Evolutionary conservation across 1,284 basidiomycete genomes (phyloP), one percentile per base, ranked within the genome.

Genomic region (Mycena sp.): DNA sequence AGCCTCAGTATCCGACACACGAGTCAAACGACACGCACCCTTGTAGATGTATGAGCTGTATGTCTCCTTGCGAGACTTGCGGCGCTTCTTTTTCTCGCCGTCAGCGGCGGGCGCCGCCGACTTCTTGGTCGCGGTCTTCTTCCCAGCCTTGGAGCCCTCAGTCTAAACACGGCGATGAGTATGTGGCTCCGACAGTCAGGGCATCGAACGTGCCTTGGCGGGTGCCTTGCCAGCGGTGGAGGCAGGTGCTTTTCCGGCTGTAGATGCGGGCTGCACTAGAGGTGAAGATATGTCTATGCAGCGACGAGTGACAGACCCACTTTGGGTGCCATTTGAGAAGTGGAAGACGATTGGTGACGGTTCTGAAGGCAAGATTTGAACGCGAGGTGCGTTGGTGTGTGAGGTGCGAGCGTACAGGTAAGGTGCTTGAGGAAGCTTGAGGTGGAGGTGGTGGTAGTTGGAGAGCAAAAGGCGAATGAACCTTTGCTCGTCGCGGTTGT

Each of bases 21-120:
- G 28, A 30, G 21, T 14, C 43, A 9, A 30, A 21, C n/a, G 45
- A 43, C 19, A 46, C 85, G 63, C 65, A 91, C 92, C 91, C 79
- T 95, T 96, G 87, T 96, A 96, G 78, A 96, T 95, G 84, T 96
- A 96, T 5, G 94, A 95, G 57, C 92, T 92, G 85, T 95, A 96
- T 17, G 94, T 95, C 83, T 96, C 94, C 87, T 92, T 94, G 78
- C 92, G 84, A 65, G 89, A 79, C 85, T 95, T 96, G 84, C 91
- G 92, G 80, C 92, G 85, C 83, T 91, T 91, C 89, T 95, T 95
- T 90, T 96, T 95, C 76, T 93, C 89, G 60, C 86, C 89, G 40
- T 84, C 85, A 63, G 85, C 67, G 17, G 61, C 80, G 12, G 83
- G 80, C 9, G 87, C 86, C 67, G 88, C 81, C 73, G 90, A 88